Conservation (phyloP, 2,329 filamentous ascomycete genomes). For the Colletotrichum gloeosporioides region DNA sequence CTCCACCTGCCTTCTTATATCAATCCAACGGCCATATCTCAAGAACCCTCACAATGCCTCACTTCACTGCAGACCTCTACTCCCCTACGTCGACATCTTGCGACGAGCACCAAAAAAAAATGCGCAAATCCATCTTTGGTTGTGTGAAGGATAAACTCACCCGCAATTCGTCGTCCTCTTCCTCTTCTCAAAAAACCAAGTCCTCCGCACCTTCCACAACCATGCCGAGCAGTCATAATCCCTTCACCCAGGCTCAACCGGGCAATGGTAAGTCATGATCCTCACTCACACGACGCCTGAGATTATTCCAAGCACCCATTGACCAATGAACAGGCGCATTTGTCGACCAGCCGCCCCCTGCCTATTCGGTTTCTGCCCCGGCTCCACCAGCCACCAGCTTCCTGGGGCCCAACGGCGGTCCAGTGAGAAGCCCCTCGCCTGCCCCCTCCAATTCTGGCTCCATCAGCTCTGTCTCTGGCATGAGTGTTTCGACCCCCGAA, state of each 20-base stretch:
- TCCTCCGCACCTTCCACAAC: neutral
- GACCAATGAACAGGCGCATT: conserved; percentile 24
- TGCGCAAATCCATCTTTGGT: conserved; percentile 32
- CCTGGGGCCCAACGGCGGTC: neutral
- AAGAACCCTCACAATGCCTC: conserved; percentile 3
- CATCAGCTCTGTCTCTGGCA: conserved; percentile 19
- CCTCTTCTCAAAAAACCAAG: conserved; percentile 10
- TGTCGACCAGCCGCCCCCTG: conserved; percentile 37
- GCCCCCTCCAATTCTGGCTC: conserved; percentile 23
- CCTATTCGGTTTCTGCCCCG: conserved; percentile 30
- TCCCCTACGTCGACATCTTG: neutral
- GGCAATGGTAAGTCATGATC: conserved; percentile 22
- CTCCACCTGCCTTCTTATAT: neutral
- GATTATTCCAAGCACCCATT: neutral
- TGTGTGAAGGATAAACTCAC: conserved; percentile 39
- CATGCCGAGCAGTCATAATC: conserved; percentile 21
- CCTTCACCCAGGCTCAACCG: conserved; percentile 13
- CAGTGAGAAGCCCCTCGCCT: conserved; percentile 19
- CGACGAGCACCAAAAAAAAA: neutral
- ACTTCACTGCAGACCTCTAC: neutral
- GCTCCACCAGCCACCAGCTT: neutral
- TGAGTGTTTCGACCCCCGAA: conserved; percentile 51
- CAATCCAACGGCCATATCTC: neutral
- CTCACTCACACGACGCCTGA: neutral
- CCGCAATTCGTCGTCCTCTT: conserved; percentile 23